Conservation (phyloP, 257 asterid species). For the Fraxinus quadrangulata region DNA sequence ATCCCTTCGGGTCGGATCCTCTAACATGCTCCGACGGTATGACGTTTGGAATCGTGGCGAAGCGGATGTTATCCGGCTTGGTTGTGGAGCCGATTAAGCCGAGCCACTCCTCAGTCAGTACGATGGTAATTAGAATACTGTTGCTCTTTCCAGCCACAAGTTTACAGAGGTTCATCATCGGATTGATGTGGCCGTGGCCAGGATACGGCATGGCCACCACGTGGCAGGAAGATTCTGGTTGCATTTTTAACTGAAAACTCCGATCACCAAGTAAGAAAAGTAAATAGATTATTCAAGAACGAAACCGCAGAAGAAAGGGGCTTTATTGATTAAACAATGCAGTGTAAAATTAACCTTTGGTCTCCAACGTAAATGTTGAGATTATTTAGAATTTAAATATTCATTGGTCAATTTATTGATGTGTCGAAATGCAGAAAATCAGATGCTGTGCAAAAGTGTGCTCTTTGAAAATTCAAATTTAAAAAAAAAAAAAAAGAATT, state of each 20-base stretch:
- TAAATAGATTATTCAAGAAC: not conserved
- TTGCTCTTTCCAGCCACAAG: slow-evolving; percentile 14
- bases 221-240: slow-evolving; percentile 15
- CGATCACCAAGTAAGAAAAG: not conserved
- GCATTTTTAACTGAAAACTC: not conserved
- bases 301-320: not conserved
- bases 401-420: no score
- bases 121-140: not conserved
- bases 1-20: slow-evolving; percentile 37
- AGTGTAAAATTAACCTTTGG: no score
- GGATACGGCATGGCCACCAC: slow-evolving; percentile 41
- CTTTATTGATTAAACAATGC: no score
- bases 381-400: no score
- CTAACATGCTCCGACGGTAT: slow-evolving; percentile 58
- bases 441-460: no score
- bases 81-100: slow-evolving; percentile 40
- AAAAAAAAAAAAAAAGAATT: no score
- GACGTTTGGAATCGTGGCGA: slow-evolving; percentile 50
- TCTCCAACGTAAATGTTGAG: not conserved
- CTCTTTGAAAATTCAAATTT: no score
- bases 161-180: slow-evolving; percentile 44
- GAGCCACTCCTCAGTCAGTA: slow-evolving; percentile 28
- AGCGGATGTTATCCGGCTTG: slow-evolving; percentile 38
- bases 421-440: no score
- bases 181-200: slow-evolving; percentile 42